Base-by-base conservation (phyloP, 768 basidiomycete species). In the Goffeauzyma gilvescens region DNA sequence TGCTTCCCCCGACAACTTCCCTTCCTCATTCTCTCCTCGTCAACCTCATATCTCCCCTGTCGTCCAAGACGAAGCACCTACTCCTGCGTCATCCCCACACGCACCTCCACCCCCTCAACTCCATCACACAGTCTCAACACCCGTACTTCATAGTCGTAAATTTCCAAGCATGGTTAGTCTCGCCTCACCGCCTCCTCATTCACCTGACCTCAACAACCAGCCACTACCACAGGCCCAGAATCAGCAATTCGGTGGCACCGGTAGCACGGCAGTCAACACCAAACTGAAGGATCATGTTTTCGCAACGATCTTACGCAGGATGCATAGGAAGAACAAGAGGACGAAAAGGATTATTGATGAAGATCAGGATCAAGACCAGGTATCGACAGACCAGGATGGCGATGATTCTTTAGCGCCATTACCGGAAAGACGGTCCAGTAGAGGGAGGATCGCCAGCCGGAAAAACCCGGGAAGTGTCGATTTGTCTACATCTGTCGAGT, bases 271-370 rank as follows among this genome's bases (percentile, higher is more conserved):
- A 41, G 87, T 95, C 46, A 96, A 98, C 62, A 85, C 81, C 28
- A 82, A 75, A 60, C 68, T 98, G 45, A 89, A 87, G 64, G 87
- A 96, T 57, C 86, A 90, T 53, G 85, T 98, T 34, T 90, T 98
- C 59, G 81, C 75, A 47, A 81, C 82, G 14, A 76, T 96, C 24
- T 67, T 95, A 48, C 75, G 77, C 36, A 71, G 49, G 28, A 49
- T 63, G 34, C 50, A 50, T n/a, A 59, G 52, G 47, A 24, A 40
- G 10, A 18, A 26, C 15, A 33, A 20, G 20, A 21, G 14, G n/a
- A n/a, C n/a, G n/a, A 6, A 8, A 13, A 24, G 39, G n/a, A 20
- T 18, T 10, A 21, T 9, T 12, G 18, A 33, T 12, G 31, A 23
- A 8, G 21, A 42, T 12, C n/a, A n/a, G n/a, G n/a, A n/a, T n/a